A percentile compares a stretch with the other conserved stretches of the same genome.
phyloP scores from a whole-genome alignment of 225 moss, liverwort and hornwort genomes.

The Lunularia cruciata region DNA sequence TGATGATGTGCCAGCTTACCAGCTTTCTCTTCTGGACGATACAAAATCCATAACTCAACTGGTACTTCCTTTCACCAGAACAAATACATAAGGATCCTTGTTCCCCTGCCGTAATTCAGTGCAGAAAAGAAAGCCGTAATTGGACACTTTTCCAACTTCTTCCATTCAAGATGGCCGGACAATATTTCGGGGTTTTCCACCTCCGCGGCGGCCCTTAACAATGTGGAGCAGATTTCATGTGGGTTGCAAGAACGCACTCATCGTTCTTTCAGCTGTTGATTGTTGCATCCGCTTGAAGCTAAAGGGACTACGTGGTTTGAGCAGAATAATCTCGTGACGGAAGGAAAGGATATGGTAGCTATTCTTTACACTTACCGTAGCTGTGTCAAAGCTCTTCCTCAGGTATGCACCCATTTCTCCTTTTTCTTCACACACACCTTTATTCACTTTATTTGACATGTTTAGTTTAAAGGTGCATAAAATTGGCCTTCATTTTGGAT shows the following conservation, averaged over 20 bases:
- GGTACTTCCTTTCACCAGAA: conserved; percentile 45
- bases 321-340: conserved; percentile 83
- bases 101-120: too few relatives aligned
- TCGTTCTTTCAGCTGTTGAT: too few relatives aligned
- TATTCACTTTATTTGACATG: background rate
- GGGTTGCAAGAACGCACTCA: too few relatives aligned
- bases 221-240: too few relatives aligned
- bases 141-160: too few relatives aligned
- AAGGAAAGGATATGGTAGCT: conserved; percentile 88
- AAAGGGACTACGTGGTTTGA: background rate
- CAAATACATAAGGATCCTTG: too few relatives aligned
- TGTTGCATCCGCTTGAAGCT: conserved; percentile 2
- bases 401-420: conserved; percentile 51
- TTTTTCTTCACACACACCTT: background rate
- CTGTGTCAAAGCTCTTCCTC: conserved; percentile 98
- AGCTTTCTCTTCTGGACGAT: conserved; percentile 93
- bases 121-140: too few relatives aligned
- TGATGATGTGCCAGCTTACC: conserved; percentile 98
- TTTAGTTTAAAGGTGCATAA: too few relatives aligned
- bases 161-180: too few relatives aligned
- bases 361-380: conserved; percentile 95
- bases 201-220: too few relatives aligned
- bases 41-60: conserved; percentile 89
- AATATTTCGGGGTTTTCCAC: too few relatives aligned
- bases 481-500: too few relatives aligned